These are phyloP conservation scores for Cylindrotheca fusiformis DNA, from an alignment of 108 stramenopile genomes.

Conservation along the genomic window DNA sequence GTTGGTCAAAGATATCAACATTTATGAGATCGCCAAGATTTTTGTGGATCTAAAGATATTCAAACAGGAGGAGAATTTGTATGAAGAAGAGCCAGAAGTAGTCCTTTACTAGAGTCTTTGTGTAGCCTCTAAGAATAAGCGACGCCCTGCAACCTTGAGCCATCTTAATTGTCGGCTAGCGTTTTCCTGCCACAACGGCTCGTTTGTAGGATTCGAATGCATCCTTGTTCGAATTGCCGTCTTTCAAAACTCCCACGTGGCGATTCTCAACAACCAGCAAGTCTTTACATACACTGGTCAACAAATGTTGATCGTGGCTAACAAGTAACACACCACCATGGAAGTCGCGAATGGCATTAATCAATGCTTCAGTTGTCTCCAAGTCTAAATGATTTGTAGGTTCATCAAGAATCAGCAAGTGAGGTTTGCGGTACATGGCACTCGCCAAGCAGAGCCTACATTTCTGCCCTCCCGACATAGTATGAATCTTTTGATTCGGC, in stretches of 20 bases:
- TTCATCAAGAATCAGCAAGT: constrained; percentile 58
- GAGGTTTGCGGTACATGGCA: constrained; percentile 71
- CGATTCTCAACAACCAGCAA: constrained; percentile 81
- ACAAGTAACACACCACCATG: constrained; percentile 82
- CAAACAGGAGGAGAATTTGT: background rate
- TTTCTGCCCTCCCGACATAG: constrained; percentile 88
- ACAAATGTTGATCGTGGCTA: constrained; percentile 87
- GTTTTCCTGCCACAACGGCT: constrained; percentile 47
- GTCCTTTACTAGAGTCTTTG: too few species aligned
- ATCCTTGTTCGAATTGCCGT: constrained; percentile 57
- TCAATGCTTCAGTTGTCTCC: constrained; percentile 77
- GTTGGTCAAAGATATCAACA: constrained; percentile 15
- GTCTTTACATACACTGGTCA: constrained; percentile 76
- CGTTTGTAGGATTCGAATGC: constrained; percentile 81
- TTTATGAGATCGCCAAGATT: constrained; percentile 22
- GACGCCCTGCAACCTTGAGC: too few species aligned
- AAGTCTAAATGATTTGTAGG: constrained; percentile 49
- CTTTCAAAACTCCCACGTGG: constrained; percentile 41
- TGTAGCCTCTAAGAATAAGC: too few species aligned
- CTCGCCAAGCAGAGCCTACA: constrained; percentile 74
- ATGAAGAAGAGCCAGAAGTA: constrained; percentile 6
- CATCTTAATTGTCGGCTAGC: background rate
- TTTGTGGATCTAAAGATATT: constrained; percentile 11
- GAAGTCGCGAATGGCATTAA: constrained; percentile 74
- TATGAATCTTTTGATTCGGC: constrained; percentile 74